Percentiles rank a stretch among this genome's conserved stretches.
Evolutionary conservation across 768 basidiomycete species (phyloP).

Genomic region (Inosperma sp.): DNA sequence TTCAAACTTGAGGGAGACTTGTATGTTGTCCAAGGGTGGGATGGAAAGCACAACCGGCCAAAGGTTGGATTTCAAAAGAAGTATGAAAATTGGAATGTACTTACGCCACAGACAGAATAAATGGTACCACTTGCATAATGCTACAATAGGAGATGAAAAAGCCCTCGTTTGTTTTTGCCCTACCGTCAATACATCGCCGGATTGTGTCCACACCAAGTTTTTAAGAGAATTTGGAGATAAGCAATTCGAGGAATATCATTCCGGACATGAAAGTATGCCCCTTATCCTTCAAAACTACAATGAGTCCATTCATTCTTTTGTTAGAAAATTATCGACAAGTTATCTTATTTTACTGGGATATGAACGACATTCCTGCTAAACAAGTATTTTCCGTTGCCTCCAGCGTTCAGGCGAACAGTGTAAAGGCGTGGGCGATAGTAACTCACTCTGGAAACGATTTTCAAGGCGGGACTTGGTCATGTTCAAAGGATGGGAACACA

Average conservation of each 20-base stretch:
- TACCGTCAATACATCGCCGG: neutral
- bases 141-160: neutral
- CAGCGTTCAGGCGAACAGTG: neutral
- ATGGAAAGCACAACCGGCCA: constrained; percentile 2
- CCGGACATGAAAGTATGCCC: neutral
- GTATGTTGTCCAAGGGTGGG: constrained; percentile 18
- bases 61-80: constrained; percentile 2
- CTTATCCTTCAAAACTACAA: neutral
- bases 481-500: constrained; percentile 10
- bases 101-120: neutral
- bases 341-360: constrained; percentile 6
- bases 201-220: constrained; percentile 1
- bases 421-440: constrained; percentile 15
- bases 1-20: constrained; percentile 9
- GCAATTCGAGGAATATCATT: neutral
- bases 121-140: constrained; percentile 14
- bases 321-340: constrained; percentile 8
- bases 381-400: constrained; percentile 13
- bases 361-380: neutral
- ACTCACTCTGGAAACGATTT: constrained; percentile 9
- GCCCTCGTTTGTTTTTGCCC: constrained; percentile 8
- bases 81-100: neutral
- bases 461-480: constrained; percentile 12
- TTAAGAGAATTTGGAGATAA: constrained; percentile 1
- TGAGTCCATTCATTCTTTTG: neutral